A percentile compares a stretch with the other conserved stretches of the same genome.
Conservation (phyloP, 106 monocot genomes). For the Chionographis japonica region DNA sequence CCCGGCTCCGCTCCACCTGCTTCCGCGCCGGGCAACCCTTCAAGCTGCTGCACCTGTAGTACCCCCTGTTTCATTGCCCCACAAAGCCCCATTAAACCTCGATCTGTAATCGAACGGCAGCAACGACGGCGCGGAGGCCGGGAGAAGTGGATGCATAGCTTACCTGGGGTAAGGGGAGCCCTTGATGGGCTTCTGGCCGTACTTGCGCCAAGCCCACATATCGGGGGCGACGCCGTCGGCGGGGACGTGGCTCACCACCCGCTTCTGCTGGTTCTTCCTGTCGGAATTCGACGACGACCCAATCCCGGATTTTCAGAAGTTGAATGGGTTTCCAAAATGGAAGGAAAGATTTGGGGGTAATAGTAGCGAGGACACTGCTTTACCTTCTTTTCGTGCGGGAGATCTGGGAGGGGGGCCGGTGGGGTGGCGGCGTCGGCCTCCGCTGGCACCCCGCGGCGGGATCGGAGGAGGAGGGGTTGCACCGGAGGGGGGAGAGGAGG, state of each 20-base stretch:
- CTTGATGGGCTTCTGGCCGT: constrained; percentile 96
- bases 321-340: neutral
- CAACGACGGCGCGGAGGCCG: neutral
- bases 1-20: constrained; percentile 70
- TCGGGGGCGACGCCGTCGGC: constrained; percentile 57
- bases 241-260: constrained; percentile 64
- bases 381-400: constrained; percentile 36
- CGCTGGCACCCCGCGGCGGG: too few species aligned
- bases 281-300: neutral
- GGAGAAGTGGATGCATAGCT: neutral
- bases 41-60: constrained; percentile 86
- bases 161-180: constrained; percentile 89
- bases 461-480: constrained; percentile 8
- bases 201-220: constrained; percentile 93
- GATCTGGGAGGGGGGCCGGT: neutral
- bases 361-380: neutral
- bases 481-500: neutral
- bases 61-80: constrained; percentile 47
- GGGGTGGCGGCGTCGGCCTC: constrained; percentile 3
- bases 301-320: neutral
- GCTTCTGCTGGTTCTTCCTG: constrained; percentile 83
- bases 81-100: neutral
- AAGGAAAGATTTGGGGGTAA: neutral
- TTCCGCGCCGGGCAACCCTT: constrained; percentile 84
- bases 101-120: neutral